Evolutionary conservation across 305 asterid genomes (phyloP), one percentile per base, ranked within the genome.

Genomic region (Fraxinus dipetala): DNA sequence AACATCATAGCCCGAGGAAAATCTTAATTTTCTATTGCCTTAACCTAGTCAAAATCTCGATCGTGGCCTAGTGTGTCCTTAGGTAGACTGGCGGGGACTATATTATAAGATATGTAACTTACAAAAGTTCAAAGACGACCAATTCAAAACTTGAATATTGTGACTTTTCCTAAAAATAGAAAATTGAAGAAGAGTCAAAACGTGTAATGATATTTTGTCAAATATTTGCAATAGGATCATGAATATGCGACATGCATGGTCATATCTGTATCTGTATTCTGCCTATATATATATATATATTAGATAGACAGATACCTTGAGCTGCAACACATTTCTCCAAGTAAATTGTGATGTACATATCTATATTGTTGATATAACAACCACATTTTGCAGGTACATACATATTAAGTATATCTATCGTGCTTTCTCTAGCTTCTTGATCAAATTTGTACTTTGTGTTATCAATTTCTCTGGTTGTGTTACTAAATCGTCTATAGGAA

Each of bases 381-480:
- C 75, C 40, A 70, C 11, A 70, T 16, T 70, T 70, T 70, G 75
- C 75, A 14, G 75, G 75, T 70, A 65, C 72, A 26, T 70, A 65
- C 72, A 26, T 24, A 65, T 26, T 26, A 28, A 65, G 18, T 65
- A 26, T 16, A 28, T 67, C 16, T 16, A 28, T 67, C 34, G 36
- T 63, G 6, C 20, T 28, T 67, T 26, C 6, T 67, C 74, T 67
- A 11, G 74, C 35, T 28, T 67, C 74, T 67, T 30, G 75, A 69
- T 63, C 18, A 63, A 65, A 65, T 65, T 65, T 65, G 72, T 11
- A 65, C 72, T 65, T 26, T 4, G 72, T 11, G 35, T 65, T 24
- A 4, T 35, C 34, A 6, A 26, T 65, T 26, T 65, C 35, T 65
- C 9, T 10, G 72, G 35, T 11, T 26, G 72, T 65, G 72, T 65